Evolutionary conservation across 2,329 filamentous ascomycete species (phyloP), one percentile per base, ranked within the genome.

Genomic region (Botrytis cinerea): DNA sequence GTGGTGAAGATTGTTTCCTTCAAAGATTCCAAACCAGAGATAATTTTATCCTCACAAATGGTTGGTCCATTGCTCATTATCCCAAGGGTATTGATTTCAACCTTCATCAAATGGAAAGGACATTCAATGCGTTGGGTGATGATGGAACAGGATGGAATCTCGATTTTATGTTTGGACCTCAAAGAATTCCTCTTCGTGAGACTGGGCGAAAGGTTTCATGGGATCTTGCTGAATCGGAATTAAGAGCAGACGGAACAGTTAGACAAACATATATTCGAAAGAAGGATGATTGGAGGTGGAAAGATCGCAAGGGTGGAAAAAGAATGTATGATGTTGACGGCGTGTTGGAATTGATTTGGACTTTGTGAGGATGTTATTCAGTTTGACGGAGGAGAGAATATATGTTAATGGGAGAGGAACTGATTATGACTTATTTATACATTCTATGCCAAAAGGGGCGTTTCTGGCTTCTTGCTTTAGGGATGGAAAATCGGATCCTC

Each of bases 271-370:
- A 88, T 75, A 85, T 86, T 22, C 82, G 87, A 43, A 86, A 85
- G 77, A 83, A 83, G 59, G 83, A 87, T 69, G 87, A 90, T 78
- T 82, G 82, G 79, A 82, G 87, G 75, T 89, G 87, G 87, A 71
- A 71, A 40, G 84, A 84, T 28, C 74, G 77, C 78, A 61, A 71
- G 28, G 57, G 82, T 84, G 75, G 85, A 82, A 60, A 81, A 81
- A 71, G 82, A 0, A 88, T 89, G 86, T 86, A 84, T 76, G 83
- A 84, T 70, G 82, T 84, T 28, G 87, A 89, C 77, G 87, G 87
- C 4, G 79, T 89, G 46, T 83, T 89, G 62, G 87, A 89, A 81
- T 81, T 89, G 73, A 84, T 89, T 70, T 89, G 87, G 87, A 82
- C 88, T 59, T 84, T 86, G 28, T 77, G 62, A 75, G 59, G n/a